Base-by-base conservation (phyloP, 2,329 filamentous ascomycete species). In the Fusarium sp. region DNA sequence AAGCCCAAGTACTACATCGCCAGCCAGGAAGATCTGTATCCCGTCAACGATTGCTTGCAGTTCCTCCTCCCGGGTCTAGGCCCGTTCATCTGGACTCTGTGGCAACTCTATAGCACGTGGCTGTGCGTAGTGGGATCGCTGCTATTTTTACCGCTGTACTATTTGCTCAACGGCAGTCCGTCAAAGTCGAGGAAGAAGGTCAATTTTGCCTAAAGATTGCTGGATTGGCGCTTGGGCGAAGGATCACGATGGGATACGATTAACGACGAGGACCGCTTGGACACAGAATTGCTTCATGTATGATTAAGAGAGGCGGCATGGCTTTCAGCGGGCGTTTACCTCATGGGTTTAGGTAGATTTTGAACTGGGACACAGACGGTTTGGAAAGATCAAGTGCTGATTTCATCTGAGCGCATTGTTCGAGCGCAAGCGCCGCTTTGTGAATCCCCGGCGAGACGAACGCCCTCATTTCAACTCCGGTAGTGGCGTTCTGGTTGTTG, bases 21-120 rank as follows among this genome's bases (percentile, higher is more conserved):
- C 7, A 87, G 85, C 16, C 94, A 97, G 77, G 90, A 97, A 70
- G 94, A 97, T 76, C 81, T 95, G 8, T 97, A 97, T 76, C 93
- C 95, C 74, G 85, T 89, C 1, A 91, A 90, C 51, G 91, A 97
- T 71, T 91, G 91, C 67, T 82, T 95, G 65, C 91, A 91, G 73
- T 96, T 97, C 76, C 73, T 95, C 16, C 74, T 87, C 15, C 89
- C 91, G 11, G 86, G 88, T 0, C 80, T 91, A 0, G 89, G 88
- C 0, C 80, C 83, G 8, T 75, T 87, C 27, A 78, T 94, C 1
- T 84, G 88, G 79, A 68, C 85, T 4, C 10, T 74, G 1, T 92
- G 88, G 86, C 92, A 94, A 77, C 81, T 91, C 18, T 84, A 89
- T 56, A 89, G 89, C 4, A 91, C 92, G 0, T 66, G 88, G 4